phyloP scores from a whole-genome alignment of 768 basidiomycete species.

The Hygrophorus pudorinus region DNA sequence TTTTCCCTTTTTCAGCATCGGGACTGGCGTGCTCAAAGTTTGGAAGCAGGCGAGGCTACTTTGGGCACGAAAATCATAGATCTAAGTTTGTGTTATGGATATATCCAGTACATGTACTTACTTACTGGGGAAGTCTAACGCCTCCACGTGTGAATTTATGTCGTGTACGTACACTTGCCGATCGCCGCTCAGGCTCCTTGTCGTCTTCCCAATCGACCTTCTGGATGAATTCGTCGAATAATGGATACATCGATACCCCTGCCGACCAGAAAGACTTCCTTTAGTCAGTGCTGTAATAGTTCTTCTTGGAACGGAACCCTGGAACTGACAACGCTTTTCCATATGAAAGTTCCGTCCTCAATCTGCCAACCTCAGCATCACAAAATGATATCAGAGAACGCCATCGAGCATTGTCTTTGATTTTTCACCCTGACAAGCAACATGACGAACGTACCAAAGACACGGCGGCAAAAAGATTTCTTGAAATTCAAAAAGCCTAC shows the following conservation, averaged over 20 bases:
- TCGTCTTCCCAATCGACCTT: not conserved
- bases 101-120: no score
- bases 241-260: not conserved
- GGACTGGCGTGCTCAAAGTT: constrained; percentile 66
- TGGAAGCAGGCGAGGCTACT: constrained; percentile 48
- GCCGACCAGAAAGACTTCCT: constrained; percentile 13
- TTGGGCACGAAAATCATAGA: constrained; percentile 26
- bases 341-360: constrained; percentile 56
- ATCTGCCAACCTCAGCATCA: constrained; percentile 54
- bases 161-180: no score
- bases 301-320: not conserved
- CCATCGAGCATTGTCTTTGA: constrained; percentile 59
- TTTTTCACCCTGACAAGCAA: constrained; percentile 84
- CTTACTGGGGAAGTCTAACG: no score
- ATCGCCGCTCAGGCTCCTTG: no score
- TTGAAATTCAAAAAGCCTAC: constrained; percentile 76
- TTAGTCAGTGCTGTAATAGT: constrained; percentile 13
- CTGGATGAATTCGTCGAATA: not conserved
- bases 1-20: constrained; percentile 37
- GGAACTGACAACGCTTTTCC: constrained; percentile 8
- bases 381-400: constrained; percentile 65
- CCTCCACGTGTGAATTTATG: no score
- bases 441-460: constrained; percentile 42
- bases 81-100: no score
- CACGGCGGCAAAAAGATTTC: constrained; percentile 57